Conservation (phyloP, 2,329 filamentous ascomycete genomes). For the Lachnellula suecica region DNA sequence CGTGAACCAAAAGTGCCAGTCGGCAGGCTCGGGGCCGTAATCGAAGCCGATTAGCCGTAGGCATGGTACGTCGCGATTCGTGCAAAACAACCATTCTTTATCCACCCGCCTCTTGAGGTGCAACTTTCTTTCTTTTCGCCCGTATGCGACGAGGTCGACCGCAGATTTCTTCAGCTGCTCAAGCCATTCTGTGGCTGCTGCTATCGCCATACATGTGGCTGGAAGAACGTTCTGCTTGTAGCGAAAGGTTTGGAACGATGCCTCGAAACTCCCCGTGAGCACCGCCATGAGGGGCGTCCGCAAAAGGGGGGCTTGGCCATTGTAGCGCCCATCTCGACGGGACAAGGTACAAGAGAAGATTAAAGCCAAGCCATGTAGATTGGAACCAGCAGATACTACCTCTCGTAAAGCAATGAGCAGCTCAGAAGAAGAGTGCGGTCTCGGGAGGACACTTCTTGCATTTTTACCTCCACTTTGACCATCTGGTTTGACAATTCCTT, state of each 20-base stretch:
- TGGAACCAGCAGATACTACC: neutral
- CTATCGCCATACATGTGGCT: neutral
- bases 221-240: too few relatives aligned
- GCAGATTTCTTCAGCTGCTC: neutral
- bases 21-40: neutral
- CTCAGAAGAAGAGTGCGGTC: neutral
- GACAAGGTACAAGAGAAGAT: too few relatives aligned
- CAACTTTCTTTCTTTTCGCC: neutral
- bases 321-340: neutral
- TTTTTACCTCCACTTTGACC: neutral
- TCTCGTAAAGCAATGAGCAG: neutral
- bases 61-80: too few relatives aligned
- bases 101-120: neutral
- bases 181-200: neutral
- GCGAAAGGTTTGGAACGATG: too few relatives aligned
- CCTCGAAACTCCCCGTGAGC: neutral
- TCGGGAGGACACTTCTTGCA: neutral
- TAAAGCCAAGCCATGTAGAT: neutral
- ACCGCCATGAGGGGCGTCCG: neutral
- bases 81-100: neutral
- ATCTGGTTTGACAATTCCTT: neutral
- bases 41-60: neutral
- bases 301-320: neutral
- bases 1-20: constrained; percentile 1
- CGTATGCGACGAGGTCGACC: neutral